Base-by-base conservation (phyloP, 2,329 filamentous ascomycete genomes). In the Xylariaceae sp. region DNA sequence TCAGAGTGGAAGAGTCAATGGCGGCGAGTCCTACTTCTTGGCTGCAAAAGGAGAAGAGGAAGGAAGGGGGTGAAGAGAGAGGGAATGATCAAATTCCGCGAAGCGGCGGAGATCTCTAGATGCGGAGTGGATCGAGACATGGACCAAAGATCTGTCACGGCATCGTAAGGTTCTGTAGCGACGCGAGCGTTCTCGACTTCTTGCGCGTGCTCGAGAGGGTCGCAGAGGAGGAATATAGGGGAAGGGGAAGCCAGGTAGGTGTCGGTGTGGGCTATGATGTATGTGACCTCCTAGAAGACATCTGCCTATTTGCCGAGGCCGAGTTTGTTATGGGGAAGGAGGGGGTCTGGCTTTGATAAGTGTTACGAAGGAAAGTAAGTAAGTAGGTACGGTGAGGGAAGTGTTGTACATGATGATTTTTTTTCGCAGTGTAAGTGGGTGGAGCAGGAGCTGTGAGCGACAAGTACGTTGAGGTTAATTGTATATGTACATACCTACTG, bases 61-160 rank as follows among this genome's bases (percentile, higher is more conserved):
- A 49, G 1, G 31, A 9, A 5, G 3, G 3, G n/a, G 9, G 9
- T 9, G 2, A 3, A 2, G 15, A 15, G 2, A 17, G 28, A 34
- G 36, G 40, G 38, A 13, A 51, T 43, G 16, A 33, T 69, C 31
- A 65, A 68, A 53, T 61, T 62, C 35, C 62, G 65, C 31, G 59
- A 63, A 44, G 64, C 58, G 0, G 46, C n/a, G 38, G 5, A 62
- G 62, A 1, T 53, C 57, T 3, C 40, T 68, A 11, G 54, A 65
- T 28, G 44, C 57, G 7, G 49, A 50, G 3, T 66, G 59, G 60
- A 50, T 66, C 16, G 34, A 38, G 1, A 45, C 40, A 3, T 69
- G 64, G 64, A 46, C 49, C n/a, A 11, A 46, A 46, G 13, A 55
- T 68, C 28, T 61, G 60, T 29, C 49, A 54, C 11, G 59, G 60